Percentiles rank a stretch among this genome's conserved stretches.
phyloP scores from a whole-genome alignment of 257 asterid genomes.

The Solanum neorickii region DNA sequence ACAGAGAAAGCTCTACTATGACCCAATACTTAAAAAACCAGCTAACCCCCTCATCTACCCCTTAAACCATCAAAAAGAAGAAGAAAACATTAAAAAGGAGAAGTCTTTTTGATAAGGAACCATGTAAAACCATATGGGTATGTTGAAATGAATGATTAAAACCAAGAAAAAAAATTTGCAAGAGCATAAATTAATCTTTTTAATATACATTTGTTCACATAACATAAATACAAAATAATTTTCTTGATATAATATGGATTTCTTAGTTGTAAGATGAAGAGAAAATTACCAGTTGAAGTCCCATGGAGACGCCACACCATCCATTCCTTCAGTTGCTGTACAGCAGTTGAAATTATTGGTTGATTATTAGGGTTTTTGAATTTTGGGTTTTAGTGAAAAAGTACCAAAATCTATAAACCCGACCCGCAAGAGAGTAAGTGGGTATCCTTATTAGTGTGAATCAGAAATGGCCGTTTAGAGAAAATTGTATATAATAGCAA shows the following conservation, averaged over 20 bases:
- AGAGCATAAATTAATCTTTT: background rate
- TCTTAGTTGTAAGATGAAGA: background rate
- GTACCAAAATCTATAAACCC: background rate
- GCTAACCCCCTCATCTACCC: too few relatives aligned
- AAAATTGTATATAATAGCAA: too few relatives aligned
- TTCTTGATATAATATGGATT: background rate
- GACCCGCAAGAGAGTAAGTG: background rate
- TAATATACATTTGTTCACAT: background rate
- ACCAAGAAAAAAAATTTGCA: background rate
- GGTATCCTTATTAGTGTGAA: background rate
- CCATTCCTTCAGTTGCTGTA: background rate
- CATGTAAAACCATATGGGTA: background rate
- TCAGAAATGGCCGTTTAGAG: background rate
- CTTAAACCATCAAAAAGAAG: too few relatives aligned
- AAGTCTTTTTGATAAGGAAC: background rate
- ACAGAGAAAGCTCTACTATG: background rate
- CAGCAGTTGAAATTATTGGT: background rate
- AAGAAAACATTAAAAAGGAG: background rate
- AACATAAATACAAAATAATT: background rate
- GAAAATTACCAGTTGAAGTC: slow-evolving; percentile 49
- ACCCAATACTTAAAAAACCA: background rate
- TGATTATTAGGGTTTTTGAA: background rate
- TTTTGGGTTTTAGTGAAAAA: background rate
- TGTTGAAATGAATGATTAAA: background rate
- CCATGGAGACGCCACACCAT: slow-evolving; percentile 18